These are phyloP conservation scores for Aureobasidium sp. DNA, from an alignment of 2,329 filamentous ascomycete genomes.

Conservation along the genomic window DNA sequence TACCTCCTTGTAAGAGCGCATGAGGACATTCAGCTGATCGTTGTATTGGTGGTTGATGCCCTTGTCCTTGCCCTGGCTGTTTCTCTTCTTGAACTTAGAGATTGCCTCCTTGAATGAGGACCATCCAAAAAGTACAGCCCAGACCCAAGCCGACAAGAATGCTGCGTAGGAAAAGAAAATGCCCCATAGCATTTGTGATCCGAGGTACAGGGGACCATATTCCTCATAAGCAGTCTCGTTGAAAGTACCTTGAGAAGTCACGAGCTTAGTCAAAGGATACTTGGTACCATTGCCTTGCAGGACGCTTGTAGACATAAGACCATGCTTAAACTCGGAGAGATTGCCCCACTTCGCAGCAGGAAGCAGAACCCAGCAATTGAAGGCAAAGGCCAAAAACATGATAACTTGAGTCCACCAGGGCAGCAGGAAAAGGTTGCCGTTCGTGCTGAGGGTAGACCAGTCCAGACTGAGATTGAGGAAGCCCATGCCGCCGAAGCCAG, in stretches of 20 bases:
- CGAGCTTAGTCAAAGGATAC: conserved; percentile 39
- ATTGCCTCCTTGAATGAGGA: conserved; percentile 16
- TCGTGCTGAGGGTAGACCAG: conserved; percentile 54
- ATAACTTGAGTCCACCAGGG: conserved; percentile 55
- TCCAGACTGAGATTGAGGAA: conserved; percentile 54
- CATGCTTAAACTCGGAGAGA: conserved; percentile 45
- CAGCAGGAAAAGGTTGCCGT: conserved; percentile 42
- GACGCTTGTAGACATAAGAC: conserved; percentile 51
- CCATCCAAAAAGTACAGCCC: conserved; percentile 52
- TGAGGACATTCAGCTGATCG: conserved; percentile 53
- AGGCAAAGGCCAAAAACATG: conserved; percentile 47
- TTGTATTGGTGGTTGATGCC: conserved; percentile 49
- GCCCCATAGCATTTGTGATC: conserved; percentile 50
- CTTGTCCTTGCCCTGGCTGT: conserved; percentile 37
- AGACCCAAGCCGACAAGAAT: conserved; percentile 51
- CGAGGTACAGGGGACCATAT: conserved; percentile 51
- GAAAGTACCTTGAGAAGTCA: conserved; percentile 40
- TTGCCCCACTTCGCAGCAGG: conserved; percentile 54
- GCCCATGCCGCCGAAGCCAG: conserved; percentile 56
- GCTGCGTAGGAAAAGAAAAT: conserved; percentile 57
- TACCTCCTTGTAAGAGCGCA: conserved; percentile 51
- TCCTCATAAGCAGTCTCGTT: conserved; percentile 43
- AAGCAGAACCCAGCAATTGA: conserved; percentile 52
- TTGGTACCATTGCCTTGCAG: conserved; percentile 39
- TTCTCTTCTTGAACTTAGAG: conserved; percentile 39